These are phyloP conservation scores for Yamadazyma philogaea DNA, from an alignment of 805 yeast genomes.

Conservation along the genomic window DNA sequence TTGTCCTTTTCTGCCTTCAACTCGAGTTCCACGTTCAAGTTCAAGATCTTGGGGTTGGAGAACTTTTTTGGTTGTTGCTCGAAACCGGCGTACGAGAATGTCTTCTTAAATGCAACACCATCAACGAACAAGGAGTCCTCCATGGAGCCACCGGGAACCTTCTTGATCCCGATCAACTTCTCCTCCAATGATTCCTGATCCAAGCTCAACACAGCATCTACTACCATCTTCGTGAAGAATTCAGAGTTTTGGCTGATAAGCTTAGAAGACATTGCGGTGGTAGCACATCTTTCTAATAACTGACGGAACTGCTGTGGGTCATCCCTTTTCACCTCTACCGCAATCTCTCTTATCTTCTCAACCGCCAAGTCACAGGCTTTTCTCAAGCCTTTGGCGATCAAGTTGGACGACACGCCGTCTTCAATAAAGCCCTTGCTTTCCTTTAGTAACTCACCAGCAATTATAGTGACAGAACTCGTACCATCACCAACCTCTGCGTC, in stretches of 20 bases:
- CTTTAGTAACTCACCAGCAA: constrained; percentile 92
- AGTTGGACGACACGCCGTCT: constrained; percentile 91
- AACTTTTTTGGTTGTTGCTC: constrained; percentile 96
- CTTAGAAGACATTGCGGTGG: constrained; percentile 96
- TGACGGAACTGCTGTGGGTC: constrained; percentile 56
- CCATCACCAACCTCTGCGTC: constrained; percentile 99
- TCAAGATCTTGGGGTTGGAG: constrained; percentile 73
- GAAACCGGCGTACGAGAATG: constrained; percentile 96
- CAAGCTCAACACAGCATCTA: constrained; percentile 85
- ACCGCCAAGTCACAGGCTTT: constrained; percentile 78
- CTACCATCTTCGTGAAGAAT: constrained; percentile 94
- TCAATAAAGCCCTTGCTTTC: constrained; percentile 89
- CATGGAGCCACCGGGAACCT: constrained; percentile 93
- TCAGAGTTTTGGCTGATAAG: constrained; percentile 81
- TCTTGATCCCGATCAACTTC: constrained; percentile 87
- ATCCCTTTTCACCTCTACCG: constrained; percentile 61
- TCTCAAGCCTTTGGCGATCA: constrained; percentile 83
- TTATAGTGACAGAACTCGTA: constrained; percentile 91
- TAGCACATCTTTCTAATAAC: constrained; percentile 86
- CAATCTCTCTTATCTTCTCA: constrained; percentile 65
- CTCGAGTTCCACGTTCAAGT: constrained; percentile 89
- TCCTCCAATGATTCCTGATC: constrained; percentile 87
- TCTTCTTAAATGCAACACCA: constrained; percentile 97
- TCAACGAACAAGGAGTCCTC: constrained; percentile 86
- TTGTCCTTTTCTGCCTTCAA: constrained; percentile 97